phyloP scores from a whole-genome alignment of 352 stramenopile species.

The Lagenidium giganteum region DNA sequence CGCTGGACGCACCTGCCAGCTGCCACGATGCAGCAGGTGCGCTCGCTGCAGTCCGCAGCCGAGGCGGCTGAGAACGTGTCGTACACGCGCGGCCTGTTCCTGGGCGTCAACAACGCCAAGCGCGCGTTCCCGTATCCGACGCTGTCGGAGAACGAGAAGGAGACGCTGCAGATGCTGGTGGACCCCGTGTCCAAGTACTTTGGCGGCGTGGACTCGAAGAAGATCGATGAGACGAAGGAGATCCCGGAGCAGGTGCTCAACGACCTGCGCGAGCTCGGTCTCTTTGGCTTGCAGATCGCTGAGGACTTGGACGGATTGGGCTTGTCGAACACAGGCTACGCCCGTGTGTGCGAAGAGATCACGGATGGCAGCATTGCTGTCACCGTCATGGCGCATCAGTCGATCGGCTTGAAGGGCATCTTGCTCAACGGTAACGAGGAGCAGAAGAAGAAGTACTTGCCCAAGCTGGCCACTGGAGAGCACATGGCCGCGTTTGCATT shows the following conservation, averaged over 20 bases:
- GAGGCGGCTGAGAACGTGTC: conserved; percentile 61
- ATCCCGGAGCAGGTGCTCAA: conserved; percentile 67
- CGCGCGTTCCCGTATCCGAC: conserved; percentile 80
- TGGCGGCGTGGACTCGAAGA: conserved; percentile 48
- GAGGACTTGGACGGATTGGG: conserved; percentile 74
- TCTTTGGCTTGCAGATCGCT: conserved; percentile 84
- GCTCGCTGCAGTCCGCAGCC: conserved; percentile 59
- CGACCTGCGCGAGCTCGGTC: conserved; percentile 78
- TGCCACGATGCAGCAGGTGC: conserved; percentile 14
- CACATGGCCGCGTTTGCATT: conserved; percentile 84
- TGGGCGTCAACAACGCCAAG: conserved; percentile 76
- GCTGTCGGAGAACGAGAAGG: conserved; percentile 57
- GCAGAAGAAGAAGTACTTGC: conserved; percentile 87
- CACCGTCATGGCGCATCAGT: conserved; percentile 86
- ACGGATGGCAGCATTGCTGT: conserved; percentile 73
- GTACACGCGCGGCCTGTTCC: conserved; percentile 79
- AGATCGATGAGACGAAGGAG: conserved; percentile 80
- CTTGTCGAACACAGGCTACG: conserved; percentile 82
- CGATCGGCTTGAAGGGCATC: conserved; percentile 85
- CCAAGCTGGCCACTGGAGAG: conserved; percentile 85
- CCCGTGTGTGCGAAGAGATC: conserved; percentile 82
- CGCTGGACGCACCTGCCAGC: background rate
- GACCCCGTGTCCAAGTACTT: conserved; percentile 83
- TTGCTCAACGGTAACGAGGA: conserved; percentile 80
- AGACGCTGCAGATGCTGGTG: conserved; percentile 84